Evolutionary conservation across 2,329 filamentous ascomycete genomes (phyloP).

Genomic region (Fusarium tupiense): DNA sequence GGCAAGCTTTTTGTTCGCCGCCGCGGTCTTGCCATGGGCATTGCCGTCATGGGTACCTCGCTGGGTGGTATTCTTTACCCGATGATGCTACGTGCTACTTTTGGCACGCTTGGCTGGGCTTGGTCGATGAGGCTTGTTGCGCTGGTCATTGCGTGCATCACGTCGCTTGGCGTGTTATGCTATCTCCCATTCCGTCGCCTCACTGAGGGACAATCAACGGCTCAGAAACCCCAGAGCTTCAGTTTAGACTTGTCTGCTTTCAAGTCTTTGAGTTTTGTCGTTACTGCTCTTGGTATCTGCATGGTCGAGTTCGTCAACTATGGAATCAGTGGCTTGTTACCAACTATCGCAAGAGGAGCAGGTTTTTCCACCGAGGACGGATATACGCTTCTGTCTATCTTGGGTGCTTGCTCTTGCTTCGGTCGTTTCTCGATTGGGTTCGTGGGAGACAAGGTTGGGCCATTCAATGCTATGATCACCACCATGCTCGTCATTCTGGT

Average conservation of each 20-base stretch:
- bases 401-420: conserved; percentile 54
- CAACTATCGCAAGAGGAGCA: conserved; percentile 52
- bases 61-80: conserved; percentile 47
- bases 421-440: conserved; percentile 55
- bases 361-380: conserved; percentile 49
- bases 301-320: conserved; percentile 60
- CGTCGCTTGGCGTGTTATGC: conserved; percentile 45
- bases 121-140: conserved; percentile 47
- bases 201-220: neutral
- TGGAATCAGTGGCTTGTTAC: conserved; percentile 55
- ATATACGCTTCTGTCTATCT: conserved; percentile 54
- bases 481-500: conserved; percentile 46
- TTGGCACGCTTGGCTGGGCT: conserved; percentile 43
- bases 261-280: conserved; percentile 49
- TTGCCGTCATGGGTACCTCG: conserved; percentile 29
- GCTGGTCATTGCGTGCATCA: conserved; percentile 38
- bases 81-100: conserved; percentile 43
- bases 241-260: conserved; percentile 52
- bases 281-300: conserved; percentile 53
- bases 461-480: conserved; percentile 50
- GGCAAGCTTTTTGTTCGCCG: conserved; percentile 39
- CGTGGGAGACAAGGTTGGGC: conserved; percentile 52
- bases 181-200: conserved; percentile 45
- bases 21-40: conserved; percentile 29
- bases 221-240: neutral